Conservation (phyloP, 73 alveolate species). For the Paramecium biaurelia region DNA sequence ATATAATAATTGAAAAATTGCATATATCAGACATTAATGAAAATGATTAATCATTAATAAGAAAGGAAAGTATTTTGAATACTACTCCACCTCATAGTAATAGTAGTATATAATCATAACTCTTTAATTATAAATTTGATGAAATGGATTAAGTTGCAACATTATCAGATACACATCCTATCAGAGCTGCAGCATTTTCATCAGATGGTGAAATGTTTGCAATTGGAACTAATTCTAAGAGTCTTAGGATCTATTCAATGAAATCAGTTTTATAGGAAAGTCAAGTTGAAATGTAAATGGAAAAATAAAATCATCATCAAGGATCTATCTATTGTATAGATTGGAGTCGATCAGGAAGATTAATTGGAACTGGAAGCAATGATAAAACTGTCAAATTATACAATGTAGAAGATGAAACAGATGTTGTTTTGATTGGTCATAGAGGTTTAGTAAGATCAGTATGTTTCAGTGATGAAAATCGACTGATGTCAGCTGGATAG, state of each 20-base stretch:
- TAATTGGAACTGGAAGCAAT: conserved; percentile 95
- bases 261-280: conserved; percentile 71
- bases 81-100: neutral
- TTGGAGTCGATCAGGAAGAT: conserved; percentile 88
- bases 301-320: conserved; percentile 88
- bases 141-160: conserved; percentile 68
- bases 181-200: conserved; percentile 92
- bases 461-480: conserved; percentile 89
- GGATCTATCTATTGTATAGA: conserved; percentile 96
- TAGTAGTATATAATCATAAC: neutral
- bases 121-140: conserved; percentile 58
- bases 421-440: conserved; percentile 91
- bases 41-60: neutral
- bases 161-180: conserved; percentile 89
- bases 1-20: conserved; percentile 28
- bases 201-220: conserved; percentile 95
- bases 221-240: conserved; percentile 95
- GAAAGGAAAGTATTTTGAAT: neutral
- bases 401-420: conserved; percentile 77
- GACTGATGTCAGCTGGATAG: conserved; percentile 86
- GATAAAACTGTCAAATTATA: conserved; percentile 84
- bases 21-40: conserved; percentile 14
- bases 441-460: conserved; percentile 95
- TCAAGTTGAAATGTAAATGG: conserved; percentile 70
- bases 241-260: conserved; percentile 89